A percentile compares a stretch with the other conserved stretches of the same genome.
Evolutionary conservation across 768 basidiomycete species (phyloP).

Genomic region (Tulasnella sp.): DNA sequence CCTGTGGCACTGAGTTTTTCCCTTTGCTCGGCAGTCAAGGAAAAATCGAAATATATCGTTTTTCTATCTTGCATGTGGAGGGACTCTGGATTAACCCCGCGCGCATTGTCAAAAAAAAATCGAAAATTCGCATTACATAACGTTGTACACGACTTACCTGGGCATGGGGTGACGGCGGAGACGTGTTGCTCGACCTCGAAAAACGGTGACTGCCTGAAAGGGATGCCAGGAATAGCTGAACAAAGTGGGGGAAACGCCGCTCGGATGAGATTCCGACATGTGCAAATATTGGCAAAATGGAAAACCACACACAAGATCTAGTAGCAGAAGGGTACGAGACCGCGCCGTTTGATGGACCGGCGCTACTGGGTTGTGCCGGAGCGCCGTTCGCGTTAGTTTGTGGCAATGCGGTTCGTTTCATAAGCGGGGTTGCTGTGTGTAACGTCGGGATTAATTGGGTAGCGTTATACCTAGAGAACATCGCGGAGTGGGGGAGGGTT

Average conservation of each 20-base stretch:
- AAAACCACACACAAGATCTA: conserved; percentile 22
- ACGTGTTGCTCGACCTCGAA: conserved; percentile 62
- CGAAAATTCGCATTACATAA: neutral
- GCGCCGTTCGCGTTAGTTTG: neutral
- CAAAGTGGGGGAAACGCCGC: neutral
- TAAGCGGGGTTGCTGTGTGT: conserved; percentile 5
- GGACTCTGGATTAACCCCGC: neutral
- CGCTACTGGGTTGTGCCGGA: conserved; percentile 5
- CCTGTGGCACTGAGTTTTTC: conserved; percentile 51
- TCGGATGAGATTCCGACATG: neutral
- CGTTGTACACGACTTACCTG: conserved; percentile 46
- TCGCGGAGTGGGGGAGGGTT: neutral
- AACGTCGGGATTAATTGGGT: neutral
- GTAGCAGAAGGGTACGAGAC: conserved; percentile 11
- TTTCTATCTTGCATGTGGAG: conserved; percentile 10
- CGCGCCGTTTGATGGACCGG: conserved; percentile 13
- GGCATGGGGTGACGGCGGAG: conserved; percentile 66
- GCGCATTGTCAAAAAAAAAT: neutral
- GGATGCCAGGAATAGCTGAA: conserved; percentile 48
- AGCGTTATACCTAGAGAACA: conserved; percentile 9
- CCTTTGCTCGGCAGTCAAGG: conserved; percentile 61
- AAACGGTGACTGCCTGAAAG: conserved; percentile 79
- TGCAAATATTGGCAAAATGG: conserved; percentile 22
- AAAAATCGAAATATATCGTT: conserved; percentile 50
- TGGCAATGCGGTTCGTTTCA: neutral